Evolutionary conservation across 331 rosid species (phyloP).

Genomic region (Malus hybrid): DNA sequence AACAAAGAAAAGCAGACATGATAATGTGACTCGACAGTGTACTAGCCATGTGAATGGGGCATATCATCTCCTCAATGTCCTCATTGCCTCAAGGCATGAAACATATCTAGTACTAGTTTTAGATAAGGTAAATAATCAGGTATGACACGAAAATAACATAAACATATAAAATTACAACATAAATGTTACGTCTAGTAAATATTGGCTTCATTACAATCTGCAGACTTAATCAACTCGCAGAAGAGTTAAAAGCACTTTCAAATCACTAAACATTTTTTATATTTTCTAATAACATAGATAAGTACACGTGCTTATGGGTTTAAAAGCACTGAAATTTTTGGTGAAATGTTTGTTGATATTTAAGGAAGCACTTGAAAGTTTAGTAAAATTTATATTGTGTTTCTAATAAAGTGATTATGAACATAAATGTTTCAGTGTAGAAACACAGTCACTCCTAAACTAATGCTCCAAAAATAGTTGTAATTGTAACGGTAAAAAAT

Average conservation of each 20-base stretch:
- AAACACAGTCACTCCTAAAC: too few species aligned
- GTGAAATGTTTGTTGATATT: too few species aligned
- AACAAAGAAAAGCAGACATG: background rate
- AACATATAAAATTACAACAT: fast-evolving
- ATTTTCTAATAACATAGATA: too few species aligned
- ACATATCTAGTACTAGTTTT: background rate
- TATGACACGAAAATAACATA: too few species aligned
- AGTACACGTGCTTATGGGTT: background rate
- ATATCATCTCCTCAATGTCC: background rate
- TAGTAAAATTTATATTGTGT: background rate
- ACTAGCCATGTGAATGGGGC: background rate
- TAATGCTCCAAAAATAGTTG: too few species aligned
- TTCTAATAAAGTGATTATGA: background rate
- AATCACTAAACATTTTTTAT: too few species aligned
- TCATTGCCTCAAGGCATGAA: background rate
- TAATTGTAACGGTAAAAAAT: too few species aligned
- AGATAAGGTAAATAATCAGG: too few species aligned
- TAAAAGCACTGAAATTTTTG: background rate
- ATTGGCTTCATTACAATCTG: background rate
- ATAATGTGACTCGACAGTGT: background rate
- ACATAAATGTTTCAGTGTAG: background rate
- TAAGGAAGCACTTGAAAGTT: background rate
- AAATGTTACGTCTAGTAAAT: too few species aligned
- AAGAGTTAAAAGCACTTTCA: too few species aligned
- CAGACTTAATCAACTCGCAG: background rate